phyloP scores from a whole-genome alignment of 768 basidiomycete genomes.

The Favolaschia claudopus region DNA sequence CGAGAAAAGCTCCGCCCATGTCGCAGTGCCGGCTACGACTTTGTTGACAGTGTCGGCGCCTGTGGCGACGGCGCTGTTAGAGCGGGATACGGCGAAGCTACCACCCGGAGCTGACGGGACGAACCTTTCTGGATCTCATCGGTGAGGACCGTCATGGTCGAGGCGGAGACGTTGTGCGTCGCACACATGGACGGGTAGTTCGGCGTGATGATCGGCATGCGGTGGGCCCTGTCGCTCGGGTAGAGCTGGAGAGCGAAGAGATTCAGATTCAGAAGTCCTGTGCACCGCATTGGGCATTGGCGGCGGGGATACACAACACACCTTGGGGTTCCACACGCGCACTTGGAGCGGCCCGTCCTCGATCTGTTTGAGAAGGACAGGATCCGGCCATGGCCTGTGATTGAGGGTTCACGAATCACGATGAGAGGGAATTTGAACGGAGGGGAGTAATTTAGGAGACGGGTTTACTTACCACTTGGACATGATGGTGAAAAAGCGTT shows the following conservation, averaged over 20 bases:
- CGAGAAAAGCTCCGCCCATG: conserved; percentile 91
- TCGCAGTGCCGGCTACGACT: conserved; percentile 80
- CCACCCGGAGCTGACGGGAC: conserved; percentile 14
- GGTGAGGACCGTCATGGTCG: conserved; percentile 93
- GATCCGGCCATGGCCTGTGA: conserved; percentile 98
- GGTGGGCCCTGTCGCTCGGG: conserved; percentile 87
- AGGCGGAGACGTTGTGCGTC: conserved; percentile 96
- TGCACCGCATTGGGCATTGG: no score
- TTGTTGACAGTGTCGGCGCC: conserved; percentile 93
- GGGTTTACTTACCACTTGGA: conserved; percentile 81
- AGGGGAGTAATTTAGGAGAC: not conserved
- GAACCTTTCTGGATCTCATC: conserved; percentile 92
- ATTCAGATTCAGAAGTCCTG: no score
- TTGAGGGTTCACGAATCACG: conserved; percentile 16
- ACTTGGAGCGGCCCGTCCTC: conserved; percentile 94
- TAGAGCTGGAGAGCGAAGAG: conserved; percentile 75
- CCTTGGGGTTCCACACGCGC: conserved; percentile 98
- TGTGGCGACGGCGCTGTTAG: no score
- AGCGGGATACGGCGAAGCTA: not conserved
- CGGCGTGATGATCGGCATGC: conserved; percentile 99
- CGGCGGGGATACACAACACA: conserved; percentile 29
- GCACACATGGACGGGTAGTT: conserved; percentile 99
- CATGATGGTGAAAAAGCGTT: conserved; percentile 97
- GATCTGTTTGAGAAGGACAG: conserved; percentile 94
- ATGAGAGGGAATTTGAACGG: not conserved